Percentiles rank a stretch among this genome's conserved stretches.
Conservation (phyloP, 257 asterid genomes). For the Nicotiana tabacum region DNA sequence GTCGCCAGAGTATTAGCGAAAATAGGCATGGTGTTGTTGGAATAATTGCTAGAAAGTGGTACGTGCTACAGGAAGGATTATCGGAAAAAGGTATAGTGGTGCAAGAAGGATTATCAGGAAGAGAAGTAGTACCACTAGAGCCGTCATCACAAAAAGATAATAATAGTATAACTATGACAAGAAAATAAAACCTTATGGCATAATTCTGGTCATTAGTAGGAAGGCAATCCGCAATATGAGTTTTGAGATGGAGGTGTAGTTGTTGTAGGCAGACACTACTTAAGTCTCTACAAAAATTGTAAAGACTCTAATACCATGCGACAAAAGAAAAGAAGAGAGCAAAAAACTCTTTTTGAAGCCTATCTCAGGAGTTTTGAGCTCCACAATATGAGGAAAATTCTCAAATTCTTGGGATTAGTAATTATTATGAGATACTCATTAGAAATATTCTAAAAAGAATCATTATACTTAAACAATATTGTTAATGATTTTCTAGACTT, state of each 20-base stretch:
- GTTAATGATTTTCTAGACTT: not conserved
- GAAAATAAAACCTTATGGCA: not conserved
- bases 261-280: not conserved
- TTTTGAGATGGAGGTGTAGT: too few relatives aligned
- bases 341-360: not conserved
- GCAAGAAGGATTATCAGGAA: not conserved
- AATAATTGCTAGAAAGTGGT: not conserved
- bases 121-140: not conserved
- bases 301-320: not conserved
- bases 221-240: too few relatives aligned
- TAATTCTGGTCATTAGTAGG: not conserved
- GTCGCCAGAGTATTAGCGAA: too few relatives aligned
- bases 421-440: not conserved
- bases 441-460: not conserved
- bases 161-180: not conserved
- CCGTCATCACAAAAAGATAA: not conserved
- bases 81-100: not conserved
- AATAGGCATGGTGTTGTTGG: not conserved
- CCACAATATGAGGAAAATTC: not conserved
- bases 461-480: not conserved
- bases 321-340: not conserved
- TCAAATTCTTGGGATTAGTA: not conserved
- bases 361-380: not conserved
- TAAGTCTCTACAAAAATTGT: not conserved
- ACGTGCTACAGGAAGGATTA: not conserved